Evolutionary conservation across 176 grass and related monocot species (phyloP).

Genomic region (Carex littledalei): DNA sequence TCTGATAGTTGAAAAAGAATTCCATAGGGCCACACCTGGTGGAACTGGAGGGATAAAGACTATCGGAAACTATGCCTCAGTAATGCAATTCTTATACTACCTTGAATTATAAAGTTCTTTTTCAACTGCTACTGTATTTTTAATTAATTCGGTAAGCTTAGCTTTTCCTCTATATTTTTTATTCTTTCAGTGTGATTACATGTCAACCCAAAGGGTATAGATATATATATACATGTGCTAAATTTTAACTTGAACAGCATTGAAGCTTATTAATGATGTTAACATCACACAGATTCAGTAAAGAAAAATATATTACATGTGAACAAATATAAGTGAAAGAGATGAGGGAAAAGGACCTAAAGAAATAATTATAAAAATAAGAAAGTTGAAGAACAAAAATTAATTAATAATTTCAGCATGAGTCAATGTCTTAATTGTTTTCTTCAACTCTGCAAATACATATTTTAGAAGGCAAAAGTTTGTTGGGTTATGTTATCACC

Average conservation of each 20-base stretch:
- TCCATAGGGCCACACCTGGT: constrained; percentile 79
- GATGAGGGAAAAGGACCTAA: neutral
- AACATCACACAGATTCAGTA: neutral
- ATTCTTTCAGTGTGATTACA: neutral
- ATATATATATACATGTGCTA: neutral
- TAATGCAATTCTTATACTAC: constrained; percentile 35
- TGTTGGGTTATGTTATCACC: neutral
- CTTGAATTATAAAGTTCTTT: constrained; percentile 4
- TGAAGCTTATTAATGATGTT: neutral
- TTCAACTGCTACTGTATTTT: neutral
- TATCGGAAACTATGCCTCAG: constrained; percentile 95
- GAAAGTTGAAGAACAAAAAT: neutral
- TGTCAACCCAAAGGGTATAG: neutral
- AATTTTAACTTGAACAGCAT: neutral
- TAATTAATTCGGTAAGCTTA: neutral
- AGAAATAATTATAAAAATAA: neutral
- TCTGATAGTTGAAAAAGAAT: constrained; percentile 81
- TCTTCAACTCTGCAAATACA: neutral
- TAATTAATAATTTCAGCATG: neutral
- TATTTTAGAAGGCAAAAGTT: neutral
- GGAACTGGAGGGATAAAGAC: constrained; percentile 93
- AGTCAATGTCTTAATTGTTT: neutral
- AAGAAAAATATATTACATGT: neutral
- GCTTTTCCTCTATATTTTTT: neutral
- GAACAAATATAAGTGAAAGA: neutral